Evolutionary conservation across 192 early-diverging fungal species (phyloP), one percentile per base, ranked within the genome.

Genomic region (Coemansia sp.): DNA sequence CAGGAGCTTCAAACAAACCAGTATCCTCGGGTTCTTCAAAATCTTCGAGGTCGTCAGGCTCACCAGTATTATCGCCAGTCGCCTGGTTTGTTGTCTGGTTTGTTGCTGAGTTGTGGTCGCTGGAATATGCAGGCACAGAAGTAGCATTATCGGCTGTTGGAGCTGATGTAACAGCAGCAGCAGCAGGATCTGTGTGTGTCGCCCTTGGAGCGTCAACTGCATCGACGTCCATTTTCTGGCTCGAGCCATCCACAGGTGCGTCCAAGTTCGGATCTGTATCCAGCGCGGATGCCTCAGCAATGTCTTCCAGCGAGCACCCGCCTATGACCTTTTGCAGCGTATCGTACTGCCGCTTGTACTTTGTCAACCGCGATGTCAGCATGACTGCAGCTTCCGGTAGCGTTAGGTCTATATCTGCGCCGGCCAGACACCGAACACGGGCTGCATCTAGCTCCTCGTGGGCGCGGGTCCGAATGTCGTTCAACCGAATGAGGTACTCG

Each of bases 391-490:
- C 51, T 21, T 70, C 74, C 1, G 74, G 74, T 0, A 77, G 60
- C 21, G 74, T 67, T 56, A 77, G 35, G 32, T 77, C 74, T 29
- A 77, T 60, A 31, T 63, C 57, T 30, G 69, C 67, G 35, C 74
- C 74, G 1, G 59, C 64, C 32, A 77, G 30, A 44, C 74, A 70
- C 50, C 58, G 52, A 33, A 77, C 64, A 10, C 68, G 67, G 9
- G 74, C 67, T 14, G 74, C 74, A 24, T 77, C 74, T 6, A 77
- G 74, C 43, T 77, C 74, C 38, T 77, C 74, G 19, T 71, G 74
- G 12, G 74, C 74, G 7, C 74, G 45, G 7, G 63, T 64, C n/a
- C 74, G 67, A 35, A 71, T 67, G 46, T 77, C 67, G 33, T 70
- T 77, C 6, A 77, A 57, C 32, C 74, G 59, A 45, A 71, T 71